These are phyloP conservation scores for Byssoonygena ceratinophila DNA, from an alignment of 2,329 filamentous ascomycete genomes.

Conservation along the genomic window DNA sequence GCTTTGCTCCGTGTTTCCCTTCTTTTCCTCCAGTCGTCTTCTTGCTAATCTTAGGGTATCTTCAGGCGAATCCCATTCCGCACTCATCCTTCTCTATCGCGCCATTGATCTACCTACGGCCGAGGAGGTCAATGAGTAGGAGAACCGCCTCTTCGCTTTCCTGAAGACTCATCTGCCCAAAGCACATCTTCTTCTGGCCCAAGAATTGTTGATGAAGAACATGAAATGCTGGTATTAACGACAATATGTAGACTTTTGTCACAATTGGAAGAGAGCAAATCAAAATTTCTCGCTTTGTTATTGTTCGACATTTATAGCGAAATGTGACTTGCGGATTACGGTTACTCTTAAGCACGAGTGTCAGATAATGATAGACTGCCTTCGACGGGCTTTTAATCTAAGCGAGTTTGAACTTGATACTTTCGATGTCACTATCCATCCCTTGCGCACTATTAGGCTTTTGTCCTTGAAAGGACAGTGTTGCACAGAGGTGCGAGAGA, in stretches of 20 bases:
- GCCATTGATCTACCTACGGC: slow-evolving; percentile 40
- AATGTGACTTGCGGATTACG: not conserved
- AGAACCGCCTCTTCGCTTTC: slow-evolving; percentile 22
- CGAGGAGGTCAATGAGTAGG: slow-evolving; percentile 27
- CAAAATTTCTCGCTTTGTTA: not conserved
- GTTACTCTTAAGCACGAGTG: too few relatives aligned
- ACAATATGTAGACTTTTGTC: not conserved
- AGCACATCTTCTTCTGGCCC: not conserved
- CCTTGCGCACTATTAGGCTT: too few relatives aligned
- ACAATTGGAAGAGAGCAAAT: not conserved
- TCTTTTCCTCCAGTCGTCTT: slow-evolving; percentile 10
- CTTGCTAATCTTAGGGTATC: not conserved
- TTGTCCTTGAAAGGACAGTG: too few relatives aligned
- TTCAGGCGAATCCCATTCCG: slow-evolving; percentile 42
- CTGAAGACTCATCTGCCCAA: too few relatives aligned
- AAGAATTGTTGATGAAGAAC: not conserved
- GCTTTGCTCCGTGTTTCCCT: slow-evolving; percentile 19
- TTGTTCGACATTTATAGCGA: too few relatives aligned
- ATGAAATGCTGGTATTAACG: not conserved
- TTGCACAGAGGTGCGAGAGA: too few relatives aligned
- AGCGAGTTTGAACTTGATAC: too few relatives aligned
- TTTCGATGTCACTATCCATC: too few relatives aligned
- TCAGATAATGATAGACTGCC: too few relatives aligned
- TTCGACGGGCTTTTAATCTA: too few relatives aligned
- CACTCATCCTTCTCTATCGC: slow-evolving; percentile 42